Evolutionary conservation across 352 stramenopile genomes (phyloP).

Genomic region (Pythium scleroteichum): DNA sequence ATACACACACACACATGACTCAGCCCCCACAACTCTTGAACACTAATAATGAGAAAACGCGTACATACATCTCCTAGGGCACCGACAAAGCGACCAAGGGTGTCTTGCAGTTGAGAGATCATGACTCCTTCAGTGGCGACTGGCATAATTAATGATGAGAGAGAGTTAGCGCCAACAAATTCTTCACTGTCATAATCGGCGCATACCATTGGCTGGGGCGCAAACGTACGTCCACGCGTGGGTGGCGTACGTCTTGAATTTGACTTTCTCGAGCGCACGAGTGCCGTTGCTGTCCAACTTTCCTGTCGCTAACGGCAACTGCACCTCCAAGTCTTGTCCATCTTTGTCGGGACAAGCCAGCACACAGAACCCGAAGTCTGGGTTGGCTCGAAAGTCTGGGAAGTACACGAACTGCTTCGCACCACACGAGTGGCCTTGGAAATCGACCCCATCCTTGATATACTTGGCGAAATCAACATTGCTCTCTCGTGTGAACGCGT

Average conservation of each 20-base stretch:
- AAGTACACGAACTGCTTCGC: constrained; percentile 68
- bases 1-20: too few species aligned
- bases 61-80: constrained; percentile 62
- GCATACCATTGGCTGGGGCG: constrained; percentile 53
- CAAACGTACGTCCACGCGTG: constrained; percentile 71
- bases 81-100: constrained; percentile 74
- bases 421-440: constrained; percentile 59
- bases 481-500: constrained; percentile 68
- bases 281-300: constrained; percentile 38
- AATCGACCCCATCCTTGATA: constrained; percentile 80
- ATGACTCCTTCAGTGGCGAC: constrained; percentile 54
- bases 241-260: constrained; percentile 69
- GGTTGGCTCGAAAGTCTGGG: constrained; percentile 59
- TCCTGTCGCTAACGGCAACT: constrained; percentile 45
- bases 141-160: constrained; percentile 5
- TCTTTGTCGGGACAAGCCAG: constrained; percentile 42
- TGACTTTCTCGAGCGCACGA: constrained; percentile 36
- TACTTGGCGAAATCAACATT: constrained; percentile 71
- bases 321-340: constrained; percentile 47
- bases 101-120: constrained; percentile 76
- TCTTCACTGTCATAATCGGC: background rate
- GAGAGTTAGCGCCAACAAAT: background rate
- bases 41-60: too few species aligned
- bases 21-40: too few species aligned
- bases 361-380: constrained; percentile 83